Base-by-base conservation (phyloP, 139 green algal genomes). In the Picochlorum sp. region DNA sequence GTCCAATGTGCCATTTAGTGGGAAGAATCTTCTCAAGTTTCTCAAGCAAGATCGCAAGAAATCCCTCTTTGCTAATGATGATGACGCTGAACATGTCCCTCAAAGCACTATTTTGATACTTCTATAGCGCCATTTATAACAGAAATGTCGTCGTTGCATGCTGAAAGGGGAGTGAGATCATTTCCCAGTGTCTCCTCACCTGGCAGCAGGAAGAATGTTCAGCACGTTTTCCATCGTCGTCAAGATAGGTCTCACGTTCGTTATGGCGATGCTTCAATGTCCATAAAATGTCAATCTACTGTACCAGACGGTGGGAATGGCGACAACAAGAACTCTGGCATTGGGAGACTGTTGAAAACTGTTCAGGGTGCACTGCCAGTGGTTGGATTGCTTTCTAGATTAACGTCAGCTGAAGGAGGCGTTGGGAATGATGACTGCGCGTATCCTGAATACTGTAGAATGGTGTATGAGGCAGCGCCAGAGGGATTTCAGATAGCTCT, bases 401-500 rank as follows among this genome's bases (percentile, higher is more conserved):
- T 90, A 1, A 60, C 79, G 1, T 49, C 83, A 4, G 75, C 83
- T 6, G 77, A 79, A 37, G 86, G 86, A 15, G 86, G 86, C 26
- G 82, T 92, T 50, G 85, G 85, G 23, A 88, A 75, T 41, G 86
- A 94, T 44, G 3, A 70, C 58, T 80, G 85, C 77, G 67, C 81
- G 0, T 92, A 92, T 63, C 80, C 86, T 13, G 83, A 93, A 73
- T 93, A 85, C 30, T 77, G 63, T 62, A 63, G 86, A 24, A 38
- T 50, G 15, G 67, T 87, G 20, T 66, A 72, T 69, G 76, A 92
- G 10, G 70, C 60, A 3, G 68, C 72, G 0, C 64, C 65, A 1
- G 5, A 45, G 7, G 67, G 64, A 18, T 88, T 86, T 24, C 30
- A 75, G 4, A 44, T 72, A 4, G 71, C 81, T 6, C 54, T 80